phyloP scores from a whole-genome alignment of 495 filamentous ascomycete species.

The Xylaria curta region DNA sequence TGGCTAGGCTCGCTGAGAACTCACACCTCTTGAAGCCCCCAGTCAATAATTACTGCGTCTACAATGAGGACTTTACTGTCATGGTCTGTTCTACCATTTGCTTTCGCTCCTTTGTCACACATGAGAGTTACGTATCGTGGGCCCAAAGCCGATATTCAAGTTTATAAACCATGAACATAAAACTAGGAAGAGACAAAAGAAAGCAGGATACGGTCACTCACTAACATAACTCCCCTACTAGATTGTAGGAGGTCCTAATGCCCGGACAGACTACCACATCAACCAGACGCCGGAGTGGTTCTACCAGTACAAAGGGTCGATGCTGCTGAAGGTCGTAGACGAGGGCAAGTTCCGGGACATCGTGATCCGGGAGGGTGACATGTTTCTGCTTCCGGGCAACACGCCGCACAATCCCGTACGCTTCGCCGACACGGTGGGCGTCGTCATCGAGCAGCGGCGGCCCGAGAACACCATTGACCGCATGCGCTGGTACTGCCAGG shows the following conservation, averaged over 20 bases:
- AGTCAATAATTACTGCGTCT: conserved; percentile 97
- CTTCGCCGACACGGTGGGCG: conserved; percentile 71
- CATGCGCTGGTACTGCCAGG: conserved; percentile 89
- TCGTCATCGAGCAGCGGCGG: conserved; percentile 90
- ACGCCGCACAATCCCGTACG: conserved; percentile 82
- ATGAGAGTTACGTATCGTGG: not conserved
- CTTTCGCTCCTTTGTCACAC: not conserved
- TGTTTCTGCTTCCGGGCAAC: conserved; percentile 91
- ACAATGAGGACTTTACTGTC: conserved; percentile 79
- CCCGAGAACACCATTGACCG: conserved; percentile 72
- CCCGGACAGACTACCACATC: conserved; percentile 97
- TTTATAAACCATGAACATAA: not conserved
- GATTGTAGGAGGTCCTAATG: conserved; percentile 97
- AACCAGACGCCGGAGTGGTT: conserved; percentile 97
- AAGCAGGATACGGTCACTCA: not conserved
- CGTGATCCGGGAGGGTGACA: conserved; percentile 86
- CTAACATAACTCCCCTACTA: conserved; percentile 36
- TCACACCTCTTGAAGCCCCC: conserved; percentile 92
- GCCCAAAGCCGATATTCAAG: not conserved
- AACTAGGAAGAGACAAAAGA: not conserved
- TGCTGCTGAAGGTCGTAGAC: conserved; percentile 91
- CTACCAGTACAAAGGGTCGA: conserved; percentile 91
- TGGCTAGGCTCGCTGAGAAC: conserved; percentile 84
- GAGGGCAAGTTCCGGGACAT: conserved; percentile 77
- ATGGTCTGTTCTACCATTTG: conserved; percentile 60